Base-by-base conservation (phyloP, 2,329 filamentous ascomycete genomes). In the Sporothrix pseudoabietina region DNA sequence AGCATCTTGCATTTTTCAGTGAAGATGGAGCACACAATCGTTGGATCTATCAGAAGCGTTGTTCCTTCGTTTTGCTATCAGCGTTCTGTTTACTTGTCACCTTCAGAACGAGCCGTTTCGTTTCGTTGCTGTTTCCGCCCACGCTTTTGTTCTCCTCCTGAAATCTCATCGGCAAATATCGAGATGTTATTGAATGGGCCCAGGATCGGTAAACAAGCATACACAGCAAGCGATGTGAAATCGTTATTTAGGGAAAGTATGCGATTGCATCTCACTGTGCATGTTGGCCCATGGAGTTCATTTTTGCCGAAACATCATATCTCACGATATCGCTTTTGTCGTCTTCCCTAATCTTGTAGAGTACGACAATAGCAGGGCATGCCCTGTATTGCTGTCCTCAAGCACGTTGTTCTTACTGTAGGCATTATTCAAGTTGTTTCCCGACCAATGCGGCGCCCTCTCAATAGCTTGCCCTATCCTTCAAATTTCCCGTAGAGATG, bases 121-220 rank as follows among this genome's bases (percentile, higher is more conserved):
- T 35, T 35, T 35, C 35, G 3, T 30, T 57, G 12, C 30, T 68
- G 44, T 68, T 16, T 66, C 22, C 12, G 10, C 22, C 30, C 6
- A 12, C 44, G 63, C 63, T 49, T 68, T 49, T 68, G 41, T 68
- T 32, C 19, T 14, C 32, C 63, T 68, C 63, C 41, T 68, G 19
- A 14, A 49, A 49, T 68, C n/a, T 32, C 30, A 32, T 68, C 61
- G 39, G 4, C 35, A 35, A 35, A 8, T 35, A 4, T 35, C 35
- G 6, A 22, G 5, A 12, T 32, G 4, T n/a, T 26, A 39, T 12
- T 22, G 0, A 41, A 14, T 12, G n/a, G 35, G 19, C 61, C 7
- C 32, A 44, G 1, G 16, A 32, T 26, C 54, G 26, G 4, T 19
- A 32, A 16, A 54, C 10, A 57, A 16, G 26, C 6, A 57, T 32